Conservation (phyloP, 805 yeast genomes). For the Yarrowia alimentaria region DNA sequence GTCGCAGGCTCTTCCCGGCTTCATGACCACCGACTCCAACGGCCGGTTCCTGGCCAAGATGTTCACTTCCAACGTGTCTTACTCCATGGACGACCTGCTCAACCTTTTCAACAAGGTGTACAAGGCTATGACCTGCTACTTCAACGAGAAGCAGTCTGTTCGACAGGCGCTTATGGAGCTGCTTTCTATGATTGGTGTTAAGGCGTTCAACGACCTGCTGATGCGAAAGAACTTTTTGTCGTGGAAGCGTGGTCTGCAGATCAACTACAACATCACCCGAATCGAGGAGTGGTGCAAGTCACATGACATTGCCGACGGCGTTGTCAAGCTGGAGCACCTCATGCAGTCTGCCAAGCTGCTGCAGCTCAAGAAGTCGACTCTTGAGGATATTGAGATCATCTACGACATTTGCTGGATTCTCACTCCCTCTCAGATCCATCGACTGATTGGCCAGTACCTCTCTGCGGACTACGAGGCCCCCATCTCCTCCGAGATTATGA, state of each 20-base stretch:
- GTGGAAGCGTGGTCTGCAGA: constrained; percentile 97
- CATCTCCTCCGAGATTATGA: constrained; percentile 74
- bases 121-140: constrained; percentile 90
- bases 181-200: constrained; percentile 82
- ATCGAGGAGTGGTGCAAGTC: constrained; percentile 98
- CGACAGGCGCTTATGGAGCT: constrained; percentile 81
- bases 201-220: constrained; percentile 90
- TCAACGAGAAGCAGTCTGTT: constrained; percentile 79
- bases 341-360: constrained; percentile 89
- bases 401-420: constrained; percentile 93
- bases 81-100: constrained; percentile 92
- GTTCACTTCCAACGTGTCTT: constrained; percentile 62
- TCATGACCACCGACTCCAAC: constrained; percentile 73
- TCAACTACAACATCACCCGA: constrained; percentile 93
- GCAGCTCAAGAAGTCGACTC: constrained; percentile 85
- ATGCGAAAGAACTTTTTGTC: constrained; percentile 92
- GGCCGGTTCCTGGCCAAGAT: constrained; percentile 80
- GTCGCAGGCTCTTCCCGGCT: constrained; percentile 94
- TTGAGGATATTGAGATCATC: constrained; percentile 85
- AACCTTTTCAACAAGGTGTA: constrained; percentile 85
- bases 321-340: constrained; percentile 77
- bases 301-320: constrained; percentile 85
- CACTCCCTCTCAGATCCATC: constrained; percentile 94
- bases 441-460: constrained; percentile 80
- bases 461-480: constrained; percentile 96